A percentile compares a stretch with the other conserved stretches of the same genome.
phyloP scores from a whole-genome alignment of 306 rosid species.

The Abrus pulchellus region DNA sequence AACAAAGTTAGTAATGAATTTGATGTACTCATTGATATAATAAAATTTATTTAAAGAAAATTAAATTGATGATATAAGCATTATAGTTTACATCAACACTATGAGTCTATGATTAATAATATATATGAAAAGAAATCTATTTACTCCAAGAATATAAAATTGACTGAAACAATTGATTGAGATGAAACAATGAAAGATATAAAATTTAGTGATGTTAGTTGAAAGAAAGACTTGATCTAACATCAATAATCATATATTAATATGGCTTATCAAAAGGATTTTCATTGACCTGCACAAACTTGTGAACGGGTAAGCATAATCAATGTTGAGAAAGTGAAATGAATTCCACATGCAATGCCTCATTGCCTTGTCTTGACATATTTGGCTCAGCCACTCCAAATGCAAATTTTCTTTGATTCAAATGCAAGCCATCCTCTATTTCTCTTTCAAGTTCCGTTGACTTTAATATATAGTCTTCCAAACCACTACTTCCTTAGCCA shows the following conservation, averaged over 20 bases:
- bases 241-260: background rate
- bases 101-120: no score
- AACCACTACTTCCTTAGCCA: background rate
- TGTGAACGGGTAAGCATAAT: background rate
- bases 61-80: no score
- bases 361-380: background rate
- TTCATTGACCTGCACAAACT: conserved; percentile 4
- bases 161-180: background rate
- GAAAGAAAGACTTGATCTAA: background rate
- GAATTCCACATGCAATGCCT: conserved; percentile 10
- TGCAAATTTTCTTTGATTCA: background rate
- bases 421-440: background rate
- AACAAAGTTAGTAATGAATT: no score
- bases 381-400: background rate
- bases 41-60: no score
- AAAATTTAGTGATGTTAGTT: background rate
- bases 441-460: background rate
- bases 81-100: no score
- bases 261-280: background rate
- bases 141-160: no score
- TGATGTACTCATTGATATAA: no score
- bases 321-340: background rate
- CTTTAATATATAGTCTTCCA: background rate
- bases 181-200: background rate
- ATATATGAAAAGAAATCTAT: no score